Conservation (phyloP, 2,329 filamentous ascomycete species). For the Alternaria conjuncta region DNA sequence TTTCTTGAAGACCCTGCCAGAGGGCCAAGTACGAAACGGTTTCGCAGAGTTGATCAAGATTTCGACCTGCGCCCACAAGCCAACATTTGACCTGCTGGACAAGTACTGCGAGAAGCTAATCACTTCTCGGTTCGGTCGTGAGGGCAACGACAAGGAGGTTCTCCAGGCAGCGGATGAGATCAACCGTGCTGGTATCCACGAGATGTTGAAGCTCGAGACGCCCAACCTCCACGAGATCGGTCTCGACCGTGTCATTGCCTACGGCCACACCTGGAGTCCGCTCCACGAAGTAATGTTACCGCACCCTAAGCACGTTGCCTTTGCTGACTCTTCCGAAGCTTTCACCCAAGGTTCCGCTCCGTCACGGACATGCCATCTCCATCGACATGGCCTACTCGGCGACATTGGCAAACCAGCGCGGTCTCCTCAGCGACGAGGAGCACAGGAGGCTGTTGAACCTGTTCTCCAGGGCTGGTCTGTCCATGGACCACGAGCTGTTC, state of each 20-base stretch:
- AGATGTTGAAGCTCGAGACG: slow-evolving; percentile 76
- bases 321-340: slow-evolving; percentile 54
- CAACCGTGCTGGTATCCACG: slow-evolving; percentile 71
- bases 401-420: slow-evolving; percentile 69
- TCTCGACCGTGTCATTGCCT: slow-evolving; percentile 74
- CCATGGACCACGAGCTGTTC: slow-evolving; percentile 74
- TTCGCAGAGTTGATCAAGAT: slow-evolving; percentile 81
- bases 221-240: slow-evolving; percentile 77
- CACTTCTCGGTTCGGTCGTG: slow-evolving; percentile 67
- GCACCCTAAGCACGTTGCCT: not conserved
- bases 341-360: slow-evolving; percentile 69
- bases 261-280: slow-evolving; percentile 77
- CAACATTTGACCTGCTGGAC: slow-evolving; percentile 72
- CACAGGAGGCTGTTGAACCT: slow-evolving; percentile 68
- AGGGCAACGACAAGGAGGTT: slow-evolving; percentile 64
- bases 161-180: slow-evolving; percentile 69
- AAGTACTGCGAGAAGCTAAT: slow-evolving; percentile 73
- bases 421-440: slow-evolving; percentile 65
- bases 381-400: slow-evolving; percentile 80
- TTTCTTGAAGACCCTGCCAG: slow-evolving; percentile 72
- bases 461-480: slow-evolving; percentile 73
- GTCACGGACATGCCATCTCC: slow-evolving; percentile 76
- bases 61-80: slow-evolving; percentile 70
- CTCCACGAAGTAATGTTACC: slow-evolving; percentile 59
- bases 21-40: slow-evolving; percentile 73